Evolutionary conservation across 2,329 filamentous ascomycete genomes (phyloP).

Genomic region (Claviceps fusiformis): DNA sequence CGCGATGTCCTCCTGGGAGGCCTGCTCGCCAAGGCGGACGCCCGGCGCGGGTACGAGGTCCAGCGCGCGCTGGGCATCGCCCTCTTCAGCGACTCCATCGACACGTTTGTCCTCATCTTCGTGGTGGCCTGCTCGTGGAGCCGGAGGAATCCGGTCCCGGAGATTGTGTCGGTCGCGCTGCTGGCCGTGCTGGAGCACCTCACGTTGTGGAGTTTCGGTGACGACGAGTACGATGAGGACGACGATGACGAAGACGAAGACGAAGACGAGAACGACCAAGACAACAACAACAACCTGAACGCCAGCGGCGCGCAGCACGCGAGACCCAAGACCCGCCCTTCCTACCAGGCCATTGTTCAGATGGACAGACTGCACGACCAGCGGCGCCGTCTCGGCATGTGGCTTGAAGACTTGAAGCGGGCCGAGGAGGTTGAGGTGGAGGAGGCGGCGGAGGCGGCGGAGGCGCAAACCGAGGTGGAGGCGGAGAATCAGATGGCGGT

Average conservation of each 20-base stretch:
- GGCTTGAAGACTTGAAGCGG: slow-evolving; percentile 16
- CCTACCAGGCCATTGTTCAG: slow-evolving; percentile 4
- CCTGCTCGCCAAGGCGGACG: slow-evolving; percentile 15
- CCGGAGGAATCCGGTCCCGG: slow-evolving; percentile 16
- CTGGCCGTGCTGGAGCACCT: slow-evolving; percentile 20
- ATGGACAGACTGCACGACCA: slow-evolving; percentile 14
- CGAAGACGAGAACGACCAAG: too few relatives aligned
- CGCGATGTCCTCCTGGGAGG: slow-evolving; percentile 19
- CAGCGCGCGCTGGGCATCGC: slow-evolving; percentile 17
- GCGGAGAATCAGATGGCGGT: background rate
- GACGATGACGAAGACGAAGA: background rate
- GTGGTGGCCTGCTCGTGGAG: slow-evolving; percentile 18
- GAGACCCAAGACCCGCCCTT: background rate
- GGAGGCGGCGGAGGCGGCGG: too few relatives aligned
- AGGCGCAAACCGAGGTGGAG: background rate
- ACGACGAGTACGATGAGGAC: slow-evolving; percentile 11
- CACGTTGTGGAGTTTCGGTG: slow-evolving; percentile 20
- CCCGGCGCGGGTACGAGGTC: slow-evolving; percentile 12
- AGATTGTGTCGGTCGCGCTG: slow-evolving; percentile 16
- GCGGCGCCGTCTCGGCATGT: slow-evolving; percentile 17
- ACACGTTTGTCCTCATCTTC: slow-evolving; percentile 21
- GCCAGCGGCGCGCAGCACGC: too few relatives aligned
- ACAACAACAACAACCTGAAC: background rate
- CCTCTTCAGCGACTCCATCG: slow-evolving; percentile 20
- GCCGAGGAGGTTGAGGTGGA: slow-evolving; percentile 1